These are phyloP conservation scores for Fusarium floridanum DNA, from an alignment of 2,329 filamentous ascomycete species.

Conservation along the genomic window DNA sequence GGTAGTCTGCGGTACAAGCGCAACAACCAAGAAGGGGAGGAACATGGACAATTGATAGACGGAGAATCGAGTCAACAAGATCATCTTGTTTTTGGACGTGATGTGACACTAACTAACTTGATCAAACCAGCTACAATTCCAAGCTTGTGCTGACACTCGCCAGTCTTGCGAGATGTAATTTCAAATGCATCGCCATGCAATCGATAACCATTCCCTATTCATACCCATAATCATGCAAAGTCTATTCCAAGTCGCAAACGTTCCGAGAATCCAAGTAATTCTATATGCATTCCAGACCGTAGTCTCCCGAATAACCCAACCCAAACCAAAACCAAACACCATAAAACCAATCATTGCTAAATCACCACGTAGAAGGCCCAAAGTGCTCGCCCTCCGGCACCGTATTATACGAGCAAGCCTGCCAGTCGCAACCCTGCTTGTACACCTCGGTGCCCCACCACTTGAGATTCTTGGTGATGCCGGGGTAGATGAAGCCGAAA, in stretches of 20 bases:
- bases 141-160: neutral
- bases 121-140: neutral
- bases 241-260: constrained; percentile 32
- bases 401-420: constrained; percentile 78
- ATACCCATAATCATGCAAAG: constrained; percentile 22
- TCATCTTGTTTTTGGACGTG: constrained; percentile 20
- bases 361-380: constrained; percentile 72
- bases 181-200: constrained; percentile 2
- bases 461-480: constrained; percentile 77
- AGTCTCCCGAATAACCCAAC: neutral
- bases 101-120: constrained; percentile 10
- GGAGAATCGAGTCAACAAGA: constrained; percentile 41
- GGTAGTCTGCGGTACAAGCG: constrained; percentile 48
- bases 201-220: constrained; percentile 13
- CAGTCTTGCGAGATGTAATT: neutral
- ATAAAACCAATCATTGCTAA: neutral
- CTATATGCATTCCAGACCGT: constrained; percentile 37
- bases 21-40: constrained; percentile 35
- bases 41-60: constrained; percentile 47
- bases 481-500: constrained; percentile 87
- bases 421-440: constrained; percentile 87
- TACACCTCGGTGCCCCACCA: constrained; percentile 95
- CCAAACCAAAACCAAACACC: neutral
- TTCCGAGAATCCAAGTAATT: constrained; percentile 7
- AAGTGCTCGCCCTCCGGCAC: constrained; percentile 75